A percentile compares a stretch with the other conserved stretches of the same genome.
These are phyloP conservation scores for Boletus tomentosulus DNA, from an alignment of 768 basidiomycete species.

Conservation along the genomic window DNA sequence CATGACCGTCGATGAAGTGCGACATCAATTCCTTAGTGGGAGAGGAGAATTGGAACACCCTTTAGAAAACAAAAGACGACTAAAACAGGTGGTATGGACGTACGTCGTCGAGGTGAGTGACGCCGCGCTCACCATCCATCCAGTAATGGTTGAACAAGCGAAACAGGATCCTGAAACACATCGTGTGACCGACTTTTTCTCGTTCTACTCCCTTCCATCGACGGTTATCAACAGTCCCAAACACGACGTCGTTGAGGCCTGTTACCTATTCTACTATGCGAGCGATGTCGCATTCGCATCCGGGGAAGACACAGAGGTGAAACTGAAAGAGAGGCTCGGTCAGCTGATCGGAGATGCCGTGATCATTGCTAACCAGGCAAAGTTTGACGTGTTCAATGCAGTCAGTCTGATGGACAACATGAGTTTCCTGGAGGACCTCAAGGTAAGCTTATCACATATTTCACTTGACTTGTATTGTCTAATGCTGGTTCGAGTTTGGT, in stretches of 20 bases:
- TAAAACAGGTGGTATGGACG: conserved; percentile 89
- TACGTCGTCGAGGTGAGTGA: conserved; percentile 83
- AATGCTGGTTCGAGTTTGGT: conserved; percentile 66
- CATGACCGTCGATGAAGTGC: conserved; percentile 71
- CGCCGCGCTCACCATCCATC: conserved; percentile 27
- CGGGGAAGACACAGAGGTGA: conserved; percentile 55
- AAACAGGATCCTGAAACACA: conserved; percentile 74
- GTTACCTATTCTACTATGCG: conserved; percentile 95
- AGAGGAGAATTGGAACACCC: conserved; percentile 49
- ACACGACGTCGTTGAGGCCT: conserved; percentile 77
- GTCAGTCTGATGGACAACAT: conserved; percentile 94
- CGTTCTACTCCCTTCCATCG: conserved; percentile 95
- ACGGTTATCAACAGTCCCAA: conserved; percentile 80
- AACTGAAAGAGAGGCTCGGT: conserved; percentile 64
- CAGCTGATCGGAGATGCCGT: conserved; percentile 77
- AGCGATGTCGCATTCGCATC: conserved; percentile 67
- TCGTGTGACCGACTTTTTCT: conserved; percentile 91
- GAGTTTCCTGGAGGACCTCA: conserved; percentile 74
- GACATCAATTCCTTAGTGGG: conserved; percentile 88
- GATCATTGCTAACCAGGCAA: conserved; percentile 73
- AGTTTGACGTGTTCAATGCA: conserved; percentile 96
- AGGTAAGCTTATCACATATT: conserved; percentile 43
- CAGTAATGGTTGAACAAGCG: background rate
- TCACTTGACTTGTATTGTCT: background rate
- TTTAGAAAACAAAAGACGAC: conserved; percentile 39